Conservation (phyloP, 1,139 yeast species). For the Blastobotrys capitulatus region DNA sequence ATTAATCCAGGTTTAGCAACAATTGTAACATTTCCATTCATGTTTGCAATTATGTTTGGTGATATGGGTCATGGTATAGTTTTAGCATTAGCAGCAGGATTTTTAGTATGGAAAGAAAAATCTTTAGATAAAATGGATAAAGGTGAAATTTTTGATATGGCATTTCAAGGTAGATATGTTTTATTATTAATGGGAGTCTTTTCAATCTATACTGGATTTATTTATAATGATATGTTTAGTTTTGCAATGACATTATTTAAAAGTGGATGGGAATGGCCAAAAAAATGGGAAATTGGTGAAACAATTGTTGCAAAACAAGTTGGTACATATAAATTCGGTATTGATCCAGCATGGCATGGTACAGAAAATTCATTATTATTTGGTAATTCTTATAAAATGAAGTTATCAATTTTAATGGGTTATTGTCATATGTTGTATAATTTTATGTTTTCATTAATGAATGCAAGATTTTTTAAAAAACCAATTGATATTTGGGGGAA, state of each 20-base stretch:
- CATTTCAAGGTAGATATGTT: slow-evolving; percentile 85
- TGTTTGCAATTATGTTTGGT: slow-evolving; percentile 99
- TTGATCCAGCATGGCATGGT: slow-evolving; percentile 97
- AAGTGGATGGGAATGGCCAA: slow-evolving; percentile 94
- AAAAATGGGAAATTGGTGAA: slow-evolving; percentile 58
- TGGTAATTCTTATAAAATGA: slow-evolving; percentile 95
- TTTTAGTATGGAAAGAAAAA: slow-evolving; percentile 65
- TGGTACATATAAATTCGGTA: slow-evolving; percentile 77
- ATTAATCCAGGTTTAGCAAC: slow-evolving; percentile 96
- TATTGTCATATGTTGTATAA: slow-evolving; percentile 92
- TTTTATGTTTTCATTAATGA: slow-evolving; percentile 76
- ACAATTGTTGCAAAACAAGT: slow-evolving; percentile 55
- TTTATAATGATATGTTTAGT: slow-evolving; percentile 91
- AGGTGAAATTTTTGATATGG: slow-evolving; percentile 97
- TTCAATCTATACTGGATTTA: slow-evolving; percentile 88
- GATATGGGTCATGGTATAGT: slow-evolving; percentile 95
- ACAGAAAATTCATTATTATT: slow-evolving; percentile 86
- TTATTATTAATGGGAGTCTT: slow-evolving; percentile 85
- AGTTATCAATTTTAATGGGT: slow-evolving; percentile 90
- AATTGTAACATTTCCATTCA: slow-evolving; percentile 90
- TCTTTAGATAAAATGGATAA: slow-evolving; percentile 59
- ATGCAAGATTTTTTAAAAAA: slow-evolving; percentile 68
- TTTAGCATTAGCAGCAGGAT: slow-evolving; percentile 64
- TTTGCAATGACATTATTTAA: slow-evolving; percentile 79
- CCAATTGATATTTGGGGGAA: slow-evolving; percentile 85